Evolutionary conservation across 495 filamentous ascomycete genomes (phyloP).

Genomic region (Penicillium tannophilum): DNA sequence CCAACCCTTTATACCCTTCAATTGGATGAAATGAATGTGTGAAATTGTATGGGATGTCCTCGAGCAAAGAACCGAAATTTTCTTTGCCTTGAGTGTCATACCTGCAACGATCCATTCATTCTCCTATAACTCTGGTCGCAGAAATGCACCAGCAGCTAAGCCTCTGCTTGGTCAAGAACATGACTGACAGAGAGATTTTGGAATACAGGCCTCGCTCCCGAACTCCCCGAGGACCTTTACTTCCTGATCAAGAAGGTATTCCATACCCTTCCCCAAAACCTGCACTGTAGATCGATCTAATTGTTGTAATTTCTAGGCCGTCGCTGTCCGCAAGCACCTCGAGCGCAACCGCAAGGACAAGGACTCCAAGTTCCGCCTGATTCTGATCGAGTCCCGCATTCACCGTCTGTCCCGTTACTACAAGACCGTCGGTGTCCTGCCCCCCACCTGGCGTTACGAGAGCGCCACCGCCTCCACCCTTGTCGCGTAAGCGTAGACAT

Average conservation of each 20-base stretch:
- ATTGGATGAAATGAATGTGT: constrained; percentile 30
- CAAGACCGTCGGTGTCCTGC: constrained; percentile 97
- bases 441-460: constrained; percentile 98
- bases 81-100: constrained; percentile 10
- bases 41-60: constrained; percentile 15
- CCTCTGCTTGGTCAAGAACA: constrained; percentile 89
- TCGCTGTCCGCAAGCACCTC: constrained; percentile 99
- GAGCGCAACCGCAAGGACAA: constrained; percentile 99
- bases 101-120: constrained; percentile 15
- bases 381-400: constrained; percentile 99
- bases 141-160: constrained; percentile 46
- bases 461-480: constrained; percentile 59
- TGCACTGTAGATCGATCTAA: constrained; percentile 8
- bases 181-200: constrained; percentile 93
- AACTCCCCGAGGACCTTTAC: constrained; percentile 96
- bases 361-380: constrained; percentile 99
- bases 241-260: constrained; percentile 99
- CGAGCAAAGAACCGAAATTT: constrained; percentile 6
- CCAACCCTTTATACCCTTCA: constrained; percentile 21
- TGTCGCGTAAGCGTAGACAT: constrained; percentile 48
- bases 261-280: constrained; percentile 1
- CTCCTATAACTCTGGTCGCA: constrained; percentile 26
- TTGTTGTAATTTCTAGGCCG: constrained; percentile 58
- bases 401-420: constrained; percentile 97
- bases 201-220: constrained; percentile 88